Conservation (phyloP, 2,329 filamentous ascomycete genomes). For the Colletotrichum sp. region DNA sequence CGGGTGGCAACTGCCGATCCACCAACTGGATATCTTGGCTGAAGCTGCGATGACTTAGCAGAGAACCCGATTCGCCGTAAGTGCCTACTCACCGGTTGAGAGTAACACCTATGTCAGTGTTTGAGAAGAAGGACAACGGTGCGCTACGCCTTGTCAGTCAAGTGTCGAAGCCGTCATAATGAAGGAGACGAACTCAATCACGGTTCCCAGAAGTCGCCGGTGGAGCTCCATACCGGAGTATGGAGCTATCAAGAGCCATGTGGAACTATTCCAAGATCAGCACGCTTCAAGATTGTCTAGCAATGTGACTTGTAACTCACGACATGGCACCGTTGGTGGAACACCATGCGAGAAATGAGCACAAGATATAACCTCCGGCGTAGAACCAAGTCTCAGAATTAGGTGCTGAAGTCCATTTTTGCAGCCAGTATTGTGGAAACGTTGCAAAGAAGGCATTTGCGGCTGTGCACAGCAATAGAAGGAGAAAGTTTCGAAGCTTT, state of each 20-base stretch:
- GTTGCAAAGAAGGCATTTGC: neutral
- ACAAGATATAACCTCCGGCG: neutral
- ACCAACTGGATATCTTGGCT: slow-evolving; percentile 31
- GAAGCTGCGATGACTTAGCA: slow-evolving; percentile 16
- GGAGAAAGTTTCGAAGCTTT: neutral
- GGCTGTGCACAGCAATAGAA: slow-evolving; percentile 4
- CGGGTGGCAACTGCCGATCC: slow-evolving; percentile 17
- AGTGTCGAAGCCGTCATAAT: no score
- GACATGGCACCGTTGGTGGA: neutral
- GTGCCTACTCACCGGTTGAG: slow-evolving; percentile 13
- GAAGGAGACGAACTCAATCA: neutral
- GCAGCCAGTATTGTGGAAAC: slow-evolving; percentile 12
- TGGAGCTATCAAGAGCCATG: neutral
- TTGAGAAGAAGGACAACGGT: slow-evolving; percentile 24
- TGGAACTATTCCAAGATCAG: neutral
- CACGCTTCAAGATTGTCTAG: neutral
- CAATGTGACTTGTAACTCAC: neutral
- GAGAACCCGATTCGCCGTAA: neutral
- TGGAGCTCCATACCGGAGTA: neutral
- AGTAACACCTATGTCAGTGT: slow-evolving; percentile 23
- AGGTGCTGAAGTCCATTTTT: slow-evolving; percentile 14
- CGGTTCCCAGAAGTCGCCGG: neutral
- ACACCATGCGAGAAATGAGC: neutral
- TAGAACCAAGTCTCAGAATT: neutral
- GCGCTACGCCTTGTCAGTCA: neutral